Percentiles rank a stretch among this genome's conserved stretches.
Conservation (phyloP, 306 rosid species). For the Cotoneaster glaucophyllus region DNA sequence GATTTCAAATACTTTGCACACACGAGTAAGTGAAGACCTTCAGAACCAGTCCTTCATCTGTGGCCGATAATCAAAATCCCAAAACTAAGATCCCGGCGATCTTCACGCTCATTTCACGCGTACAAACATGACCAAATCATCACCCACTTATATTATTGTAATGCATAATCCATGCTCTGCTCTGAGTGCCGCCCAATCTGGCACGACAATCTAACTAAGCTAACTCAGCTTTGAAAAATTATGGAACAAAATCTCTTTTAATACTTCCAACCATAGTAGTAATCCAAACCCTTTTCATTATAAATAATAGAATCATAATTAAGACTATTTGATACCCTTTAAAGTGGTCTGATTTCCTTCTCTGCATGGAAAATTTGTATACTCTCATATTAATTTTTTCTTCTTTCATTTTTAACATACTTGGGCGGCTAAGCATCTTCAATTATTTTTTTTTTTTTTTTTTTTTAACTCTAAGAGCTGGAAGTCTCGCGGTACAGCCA, state of each 20-base stretch:
- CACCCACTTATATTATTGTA: not conserved
- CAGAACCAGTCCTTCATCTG: not conserved
- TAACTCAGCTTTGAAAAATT: not conserved
- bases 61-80: not conserved
- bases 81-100: not conserved
- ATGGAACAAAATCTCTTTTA: not conserved
- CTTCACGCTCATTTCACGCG: not conserved
- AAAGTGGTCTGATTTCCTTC: conserved; percentile 4
- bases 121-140: not conserved
- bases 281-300: not conserved
- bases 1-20: not conserved
- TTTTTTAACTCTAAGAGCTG: not conserved
- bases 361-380: not conserved
- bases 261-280: not conserved
- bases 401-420: not conserved
- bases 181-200: conserved; percentile 1
- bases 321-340: not conserved
- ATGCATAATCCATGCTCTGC: not conserved
- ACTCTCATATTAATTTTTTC: too few relatives aligned
- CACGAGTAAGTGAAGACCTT: not conserved
- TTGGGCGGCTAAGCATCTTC: not conserved
- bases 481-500: not conserved
- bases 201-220: conserved; percentile 3
- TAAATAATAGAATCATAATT: not conserved
- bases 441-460: not conserved